Conservation (phyloP, 192 early-diverging fungal species). For the Gaertneriomyces sp. region DNA sequence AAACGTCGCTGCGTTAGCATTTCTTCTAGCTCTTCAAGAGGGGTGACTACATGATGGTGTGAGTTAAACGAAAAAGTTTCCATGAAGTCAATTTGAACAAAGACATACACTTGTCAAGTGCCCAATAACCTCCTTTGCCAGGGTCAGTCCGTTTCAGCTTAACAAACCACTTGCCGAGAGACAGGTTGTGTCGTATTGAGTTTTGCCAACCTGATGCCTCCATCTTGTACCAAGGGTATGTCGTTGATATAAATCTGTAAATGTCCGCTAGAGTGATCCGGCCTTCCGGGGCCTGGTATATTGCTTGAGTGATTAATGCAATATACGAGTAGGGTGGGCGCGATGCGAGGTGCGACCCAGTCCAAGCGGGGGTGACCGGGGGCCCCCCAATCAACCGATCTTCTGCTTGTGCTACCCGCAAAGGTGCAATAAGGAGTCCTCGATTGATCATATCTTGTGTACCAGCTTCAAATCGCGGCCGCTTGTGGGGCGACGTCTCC, state of each 20-base stretch:
- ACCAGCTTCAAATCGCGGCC: too few relatives aligned
- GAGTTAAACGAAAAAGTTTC: too few relatives aligned
- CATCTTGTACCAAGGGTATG: constrained; percentile 87
- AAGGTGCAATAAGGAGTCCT: too few relatives aligned
- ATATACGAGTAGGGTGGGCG: constrained; percentile 86
- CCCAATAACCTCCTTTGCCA: constrained; percentile 95
- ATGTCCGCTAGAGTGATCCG: constrained; percentile 86
- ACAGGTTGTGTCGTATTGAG: constrained; percentile 92
- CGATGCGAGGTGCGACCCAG: too few relatives aligned
- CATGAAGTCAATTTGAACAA: too few relatives aligned
- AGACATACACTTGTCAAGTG: constrained; percentile 58
- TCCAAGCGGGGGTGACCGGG: too few relatives aligned
- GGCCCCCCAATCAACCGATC: too few relatives aligned
- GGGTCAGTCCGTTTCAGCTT: constrained; percentile 84
- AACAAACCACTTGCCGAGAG: constrained; percentile 91
- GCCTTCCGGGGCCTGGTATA: constrained; percentile 67
- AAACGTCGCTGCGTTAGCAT: constrained; percentile 4
- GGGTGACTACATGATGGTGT: neutral
- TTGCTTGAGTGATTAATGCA: constrained; percentile 88
- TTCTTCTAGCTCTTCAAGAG: constrained; percentile 1
- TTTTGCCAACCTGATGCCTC: constrained; percentile 93
- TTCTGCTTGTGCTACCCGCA: too few relatives aligned
- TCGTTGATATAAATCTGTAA: constrained; percentile 77
- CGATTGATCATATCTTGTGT: too few relatives aligned
- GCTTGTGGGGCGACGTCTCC: too few relatives aligned